phyloP scores from a whole-genome alignment of 148 eudicot species.

The Vaccinium myrtillus region DNA sequence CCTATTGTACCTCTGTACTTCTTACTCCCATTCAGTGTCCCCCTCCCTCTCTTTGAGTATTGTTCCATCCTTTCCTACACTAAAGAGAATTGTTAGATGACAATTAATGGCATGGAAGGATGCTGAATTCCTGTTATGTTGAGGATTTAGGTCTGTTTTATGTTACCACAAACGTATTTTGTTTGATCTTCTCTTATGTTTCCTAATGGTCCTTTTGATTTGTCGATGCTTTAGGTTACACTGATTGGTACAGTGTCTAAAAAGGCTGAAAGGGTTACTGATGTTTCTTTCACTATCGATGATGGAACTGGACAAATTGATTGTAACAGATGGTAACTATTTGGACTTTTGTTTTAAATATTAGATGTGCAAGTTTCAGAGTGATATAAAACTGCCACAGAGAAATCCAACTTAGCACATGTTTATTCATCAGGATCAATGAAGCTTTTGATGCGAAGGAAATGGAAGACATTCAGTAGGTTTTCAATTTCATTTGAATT shows the following conservation, averaged over 20 bases:
- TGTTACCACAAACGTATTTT: too few relatives aligned
- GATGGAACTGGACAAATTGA: conserved; percentile 66
- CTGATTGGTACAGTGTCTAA: conserved; percentile 52
- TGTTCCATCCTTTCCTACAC: neutral
- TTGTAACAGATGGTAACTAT: conserved; percentile 56
- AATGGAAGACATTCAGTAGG: conserved; percentile 69
- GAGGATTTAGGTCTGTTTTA: neutral
- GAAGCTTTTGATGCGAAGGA: conserved; percentile 75
- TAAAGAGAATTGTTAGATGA: neutral
- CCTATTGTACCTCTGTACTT: neutral
- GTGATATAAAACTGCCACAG: neutral
- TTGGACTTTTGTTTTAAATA: neutral
- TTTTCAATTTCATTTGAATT: conserved; percentile 3
- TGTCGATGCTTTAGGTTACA: conserved; percentile 39
- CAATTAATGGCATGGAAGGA: neutral
- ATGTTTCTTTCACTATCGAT: conserved; percentile 52
- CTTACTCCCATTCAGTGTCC: neutral
- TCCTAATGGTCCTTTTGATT: conserved; percentile 1
- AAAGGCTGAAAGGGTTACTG: conserved; percentile 45
- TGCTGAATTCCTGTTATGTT: neutral
- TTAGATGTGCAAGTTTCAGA: neutral
- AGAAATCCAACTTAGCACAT: neutral
- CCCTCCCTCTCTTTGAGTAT: neutral
- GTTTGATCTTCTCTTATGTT: neutral
- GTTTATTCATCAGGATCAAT: conserved; percentile 53